A percentile compares a stretch with the other conserved stretches of the same genome.
These are phyloP conservation scores for Zea mays DNA, from an alignment of 176 grass and related monocot species.

Conservation along the genomic window DNA sequence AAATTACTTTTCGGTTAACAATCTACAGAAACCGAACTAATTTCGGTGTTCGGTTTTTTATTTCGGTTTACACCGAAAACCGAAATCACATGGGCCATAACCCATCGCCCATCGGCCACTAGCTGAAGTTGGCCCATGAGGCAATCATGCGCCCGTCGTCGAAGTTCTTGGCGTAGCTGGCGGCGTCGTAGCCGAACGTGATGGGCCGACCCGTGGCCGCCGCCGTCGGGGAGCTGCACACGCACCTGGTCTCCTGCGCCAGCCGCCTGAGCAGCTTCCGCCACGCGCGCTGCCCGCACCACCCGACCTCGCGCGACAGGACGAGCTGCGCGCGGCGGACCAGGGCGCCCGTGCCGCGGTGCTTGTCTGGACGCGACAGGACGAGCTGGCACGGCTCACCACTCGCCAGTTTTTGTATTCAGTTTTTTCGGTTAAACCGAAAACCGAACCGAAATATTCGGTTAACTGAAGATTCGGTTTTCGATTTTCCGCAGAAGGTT, in stretches of 20 bases:
- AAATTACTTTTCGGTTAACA: no score
- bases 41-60: no score
- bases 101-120: no score
- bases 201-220: slow-evolving; percentile 42
- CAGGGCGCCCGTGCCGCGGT: slow-evolving; percentile 27
- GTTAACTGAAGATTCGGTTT: no score
- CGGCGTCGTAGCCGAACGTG: slow-evolving; percentile 78
- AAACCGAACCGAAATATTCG: no score
- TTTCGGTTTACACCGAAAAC: no score
- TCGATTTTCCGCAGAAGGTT: no score
- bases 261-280: slow-evolving; percentile 66
- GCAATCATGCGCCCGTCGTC: slow-evolving; percentile 51
- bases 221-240: slow-evolving; percentile 44
- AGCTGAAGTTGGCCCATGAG: no score
- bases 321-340: slow-evolving; percentile 59
- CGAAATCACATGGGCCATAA: no score
- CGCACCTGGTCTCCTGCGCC: slow-evolving; percentile 69
- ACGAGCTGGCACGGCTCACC: no score
- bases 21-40: no score
- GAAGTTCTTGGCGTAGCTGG: slow-evolving; percentile 96
- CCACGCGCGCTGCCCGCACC: slow-evolving; percentile 59
- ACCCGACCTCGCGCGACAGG: slow-evolving; percentile 43
- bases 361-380: slow-evolving; percentile 32
- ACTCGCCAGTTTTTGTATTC: slow-evolving; percentile 25
- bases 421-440: no score